Evolutionary conservation across 164 flowering plant genomes (phyloP).

Genomic region (Nymphaea thermarum): DNA sequence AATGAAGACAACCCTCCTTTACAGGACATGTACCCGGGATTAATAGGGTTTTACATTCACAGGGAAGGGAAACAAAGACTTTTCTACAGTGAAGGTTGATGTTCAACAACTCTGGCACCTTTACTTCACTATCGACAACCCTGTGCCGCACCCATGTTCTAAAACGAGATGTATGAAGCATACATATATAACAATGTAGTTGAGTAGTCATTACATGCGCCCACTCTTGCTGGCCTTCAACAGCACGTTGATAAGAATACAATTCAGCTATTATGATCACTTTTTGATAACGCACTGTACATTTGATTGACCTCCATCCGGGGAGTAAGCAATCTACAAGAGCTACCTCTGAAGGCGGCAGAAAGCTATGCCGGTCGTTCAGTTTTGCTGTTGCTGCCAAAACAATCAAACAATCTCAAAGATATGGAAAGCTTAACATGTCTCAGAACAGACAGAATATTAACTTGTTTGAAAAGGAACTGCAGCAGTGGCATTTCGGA

Average conservation of each 20-base stretch:
- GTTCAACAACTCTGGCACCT: background rate
- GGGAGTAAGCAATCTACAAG: background rate
- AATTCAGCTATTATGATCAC: background rate
- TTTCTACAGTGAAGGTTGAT: background rate
- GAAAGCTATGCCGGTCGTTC: background rate
- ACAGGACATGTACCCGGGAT: background rate
- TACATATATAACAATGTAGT: background rate
- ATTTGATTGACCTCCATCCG: too few species aligned
- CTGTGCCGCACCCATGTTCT: background rate
- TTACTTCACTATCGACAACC: background rate
- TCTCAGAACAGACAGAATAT: background rate
- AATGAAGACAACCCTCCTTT: background rate
- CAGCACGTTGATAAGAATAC: background rate
- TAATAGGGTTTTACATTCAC: background rate
- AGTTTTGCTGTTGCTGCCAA: background rate
- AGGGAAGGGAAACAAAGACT: background rate
- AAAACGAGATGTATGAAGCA: background rate
- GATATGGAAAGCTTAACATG: too few species aligned
- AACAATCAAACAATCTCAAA: background rate
- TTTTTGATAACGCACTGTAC: background rate
- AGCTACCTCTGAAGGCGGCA: background rate
- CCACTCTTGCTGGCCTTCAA: background rate
- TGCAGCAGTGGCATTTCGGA: background rate
- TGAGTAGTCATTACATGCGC: background rate
- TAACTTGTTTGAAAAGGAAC: background rate